These are phyloP conservation scores for Aureobasidium lini DNA, from an alignment of 2,329 filamentous ascomycete species.

Conservation along the genomic window DNA sequence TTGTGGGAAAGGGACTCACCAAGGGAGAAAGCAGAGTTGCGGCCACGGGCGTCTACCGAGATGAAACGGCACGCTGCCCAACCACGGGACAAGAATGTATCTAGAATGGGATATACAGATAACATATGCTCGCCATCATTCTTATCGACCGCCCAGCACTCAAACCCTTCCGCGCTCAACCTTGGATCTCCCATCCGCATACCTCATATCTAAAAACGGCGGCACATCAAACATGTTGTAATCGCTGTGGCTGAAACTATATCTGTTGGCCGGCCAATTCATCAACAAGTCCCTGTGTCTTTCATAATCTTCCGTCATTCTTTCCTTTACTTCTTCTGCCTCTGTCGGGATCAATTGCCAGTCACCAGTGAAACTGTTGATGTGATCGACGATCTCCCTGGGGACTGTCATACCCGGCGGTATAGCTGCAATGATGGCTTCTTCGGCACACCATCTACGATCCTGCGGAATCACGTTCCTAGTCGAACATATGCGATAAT, in stretches of 20 bases:
- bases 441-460: conserved; percentile 33
- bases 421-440: not conserved
- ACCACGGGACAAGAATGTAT: not conserved
- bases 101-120: not conserved
- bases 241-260: not conserved
- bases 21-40: not conserved
- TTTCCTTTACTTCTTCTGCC: not conserved
- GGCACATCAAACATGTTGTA: not conserved
- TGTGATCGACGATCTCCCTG: not conserved
- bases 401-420: not conserved
- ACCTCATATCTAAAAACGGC: too few relatives aligned
- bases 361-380: not conserved
- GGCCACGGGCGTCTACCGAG: not conserved
- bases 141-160: not conserved
- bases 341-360: not conserved
- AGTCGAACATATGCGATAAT: conserved; percentile 41
- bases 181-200: too few relatives aligned
- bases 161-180: too few relatives aligned
- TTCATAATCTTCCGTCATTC: not conserved
- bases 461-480: conserved; percentile 43
- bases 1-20: not conserved
- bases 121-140: not conserved
- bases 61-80: not conserved
- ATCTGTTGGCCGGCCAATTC: not conserved
- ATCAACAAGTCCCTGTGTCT: not conserved